Evolutionary conservation across 225 moss, liverwort and hornwort species (phyloP), one percentile per base, ranked within the genome.

Genomic region (Sphagnum contortum): DNA sequence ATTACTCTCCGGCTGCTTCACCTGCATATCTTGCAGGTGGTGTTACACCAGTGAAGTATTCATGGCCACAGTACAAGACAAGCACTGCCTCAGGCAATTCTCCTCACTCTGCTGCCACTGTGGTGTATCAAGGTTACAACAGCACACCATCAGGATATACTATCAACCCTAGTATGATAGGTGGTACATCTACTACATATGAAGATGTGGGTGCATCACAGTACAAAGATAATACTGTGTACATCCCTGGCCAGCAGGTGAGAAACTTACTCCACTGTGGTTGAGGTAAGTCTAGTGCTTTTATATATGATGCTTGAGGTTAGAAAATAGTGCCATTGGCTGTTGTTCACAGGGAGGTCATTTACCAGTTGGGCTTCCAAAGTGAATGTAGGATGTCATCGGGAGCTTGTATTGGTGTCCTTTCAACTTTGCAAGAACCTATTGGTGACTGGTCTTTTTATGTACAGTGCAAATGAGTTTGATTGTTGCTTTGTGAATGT

Each of bases 241-340:
- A 92, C 57, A 85, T 92, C 45, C 85, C 89, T 9, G 78, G 68
- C 64, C 92, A 89, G 77, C 92, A 89, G 92, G 92, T 93, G 52
- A 80, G 29, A 29, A 29, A 1, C 29, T 29, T 29, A 29, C 29
- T 29, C 29, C 29, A 29, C 29, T 29, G 29, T 29, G 29, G 29
- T 29, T 29, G 0, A 29, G 29, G 29, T 0, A 29, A 1, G 29
- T 29, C 29, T 29, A 29, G 29, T 29, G 29, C 29, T 0, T 29
- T 29, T 29, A 29, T 29, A 29, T 29, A 29, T 29, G 29, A 29
- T 29, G 29, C 29, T 29, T 29, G 29, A 29, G 29, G 29, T 29
- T 29, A 29, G 29, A 29, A 29, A 29, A 29, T 29, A 29, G 29
- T 29, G 29, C 29, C 29, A 29, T 29, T 29, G 29, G 29, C 29